Evolutionary conservation across 768 basidiomycete species (phyloP).

Genomic region (Pulveroboletus sp.): DNA sequence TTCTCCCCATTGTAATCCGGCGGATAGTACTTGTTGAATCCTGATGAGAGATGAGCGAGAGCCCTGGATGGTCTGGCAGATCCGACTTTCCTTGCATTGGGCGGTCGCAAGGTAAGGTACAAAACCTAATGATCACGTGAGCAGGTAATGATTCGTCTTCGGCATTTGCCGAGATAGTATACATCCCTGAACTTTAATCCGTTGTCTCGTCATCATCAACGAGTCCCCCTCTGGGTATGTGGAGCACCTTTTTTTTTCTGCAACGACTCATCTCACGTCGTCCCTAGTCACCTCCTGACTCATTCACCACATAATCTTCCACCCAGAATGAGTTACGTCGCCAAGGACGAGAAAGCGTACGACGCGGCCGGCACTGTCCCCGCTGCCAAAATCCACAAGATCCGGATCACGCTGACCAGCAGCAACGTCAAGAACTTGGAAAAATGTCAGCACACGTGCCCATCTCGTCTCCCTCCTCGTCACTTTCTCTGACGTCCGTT

Average conservation of each 20-base stretch:
- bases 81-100: conserved; percentile 40
- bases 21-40: conserved; percentile 78
- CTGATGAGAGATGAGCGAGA: conserved; percentile 28
- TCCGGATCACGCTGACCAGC: conserved; percentile 97
- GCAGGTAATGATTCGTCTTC: conserved; percentile 3
- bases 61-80: neutral
- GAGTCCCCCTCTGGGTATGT: conserved; percentile 29
- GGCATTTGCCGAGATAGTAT: conserved; percentile 12
- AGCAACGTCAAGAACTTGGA: conserved; percentile 98
- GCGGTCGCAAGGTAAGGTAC: no score
- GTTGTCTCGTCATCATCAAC: conserved; percentile 20
- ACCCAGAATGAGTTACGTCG: conserved; percentile 92
- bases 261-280: neutral
- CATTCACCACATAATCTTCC: conserved; percentile 32
- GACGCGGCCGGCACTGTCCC: conserved; percentile 89
- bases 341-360: conserved; percentile 97
- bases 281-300: conserved; percentile 77
- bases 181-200: conserved; percentile 32
- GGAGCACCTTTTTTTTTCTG: neutral
- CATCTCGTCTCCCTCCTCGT: neutral
- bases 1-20: conserved; percentile 70
- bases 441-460: conserved; percentile 64
- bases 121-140: conserved; percentile 5
- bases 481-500: neutral
- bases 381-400: conserved; percentile 95